Percentiles rank a stretch among this genome's conserved stretches.
Evolutionary conservation across 441 rosid genomes (phyloP).

Genomic region (Syzygium malaccense): DNA sequence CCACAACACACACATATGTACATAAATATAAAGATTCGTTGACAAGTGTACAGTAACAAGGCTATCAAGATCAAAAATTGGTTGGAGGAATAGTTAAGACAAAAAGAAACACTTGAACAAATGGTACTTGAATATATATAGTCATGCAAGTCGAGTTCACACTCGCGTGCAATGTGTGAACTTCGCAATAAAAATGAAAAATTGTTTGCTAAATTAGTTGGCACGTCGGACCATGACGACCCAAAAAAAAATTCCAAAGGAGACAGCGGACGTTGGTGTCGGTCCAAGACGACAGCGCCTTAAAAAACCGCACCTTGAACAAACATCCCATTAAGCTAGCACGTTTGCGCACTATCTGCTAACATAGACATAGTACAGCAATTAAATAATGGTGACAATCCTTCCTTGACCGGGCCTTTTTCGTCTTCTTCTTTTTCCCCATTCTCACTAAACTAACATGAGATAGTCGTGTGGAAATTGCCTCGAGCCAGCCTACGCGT

Average conservation of each 20-base stretch:
- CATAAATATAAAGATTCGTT: neutral
- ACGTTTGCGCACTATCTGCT: neutral
- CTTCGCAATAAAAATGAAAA: neutral
- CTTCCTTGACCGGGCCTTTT: neutral
- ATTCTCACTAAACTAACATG: neutral
- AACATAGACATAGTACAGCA: neutral
- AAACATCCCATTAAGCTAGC: neutral
- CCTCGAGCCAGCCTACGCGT: neutral
- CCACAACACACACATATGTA: neutral
- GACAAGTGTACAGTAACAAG: neutral
- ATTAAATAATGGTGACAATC: neutral
- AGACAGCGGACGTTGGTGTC: neutral
- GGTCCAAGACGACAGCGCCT: neutral
- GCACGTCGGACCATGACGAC: neutral
- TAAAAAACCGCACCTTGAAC: neutral
- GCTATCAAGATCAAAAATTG: neutral
- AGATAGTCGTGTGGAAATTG: neutral
- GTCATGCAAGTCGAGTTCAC: neutral
- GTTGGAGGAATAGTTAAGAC: neutral
- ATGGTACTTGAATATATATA: neutral
- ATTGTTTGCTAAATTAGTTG: neutral
- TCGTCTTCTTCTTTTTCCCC: neutral
- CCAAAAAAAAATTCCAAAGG: neutral
- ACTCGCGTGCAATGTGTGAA: neutral
- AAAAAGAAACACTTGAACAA: neutral